Percentiles rank a stretch among this genome's conserved stretches.
phyloP scores from a whole-genome alignment of 371 early-diverging fungal species.

The Saksenaea vasiformis region DNA sequence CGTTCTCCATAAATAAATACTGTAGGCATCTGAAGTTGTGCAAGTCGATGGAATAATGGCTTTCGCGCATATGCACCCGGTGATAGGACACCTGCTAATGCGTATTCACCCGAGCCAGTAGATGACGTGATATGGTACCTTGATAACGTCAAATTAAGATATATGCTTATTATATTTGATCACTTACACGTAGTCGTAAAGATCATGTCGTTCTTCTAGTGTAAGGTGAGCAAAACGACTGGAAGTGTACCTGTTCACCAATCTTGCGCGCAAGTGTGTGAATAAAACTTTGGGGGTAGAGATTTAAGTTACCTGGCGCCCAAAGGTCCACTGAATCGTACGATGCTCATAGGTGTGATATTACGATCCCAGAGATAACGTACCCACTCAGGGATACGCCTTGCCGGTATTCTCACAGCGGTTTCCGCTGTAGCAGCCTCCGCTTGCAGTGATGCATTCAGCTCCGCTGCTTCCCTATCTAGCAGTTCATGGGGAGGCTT shows the following conservation, averaged over 20 bases:
- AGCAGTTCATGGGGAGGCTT: constrained; percentile 31
- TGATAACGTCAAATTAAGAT: constrained; percentile 7
- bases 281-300: neutral
- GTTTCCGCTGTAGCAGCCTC: constrained; percentile 29
- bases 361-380: constrained; percentile 74
- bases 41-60: constrained; percentile 73
- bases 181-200: constrained; percentile 63
- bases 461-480: constrained; percentile 33
- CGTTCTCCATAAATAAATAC: constrained; percentile 77
- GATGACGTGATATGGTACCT: constrained; percentile 78
- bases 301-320: constrained; percentile 64
- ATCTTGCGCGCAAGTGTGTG: constrained; percentile 19
- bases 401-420: constrained; percentile 10
- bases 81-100: constrained; percentile 71
- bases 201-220: constrained; percentile 58
- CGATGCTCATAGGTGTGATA: constrained; percentile 81
- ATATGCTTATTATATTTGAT: neutral
- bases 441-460: constrained; percentile 31
- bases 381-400: constrained; percentile 49
- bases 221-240: constrained; percentile 69
- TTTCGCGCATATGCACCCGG: constrained; percentile 84
- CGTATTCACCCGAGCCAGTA: constrained; percentile 80
- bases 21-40: constrained; percentile 73
- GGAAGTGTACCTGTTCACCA: constrained; percentile 71
- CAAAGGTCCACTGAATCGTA: constrained; percentile 77